phyloP scores from a whole-genome alignment of 495 filamentous ascomycete genomes.

The Penicillium pancosmium region DNA sequence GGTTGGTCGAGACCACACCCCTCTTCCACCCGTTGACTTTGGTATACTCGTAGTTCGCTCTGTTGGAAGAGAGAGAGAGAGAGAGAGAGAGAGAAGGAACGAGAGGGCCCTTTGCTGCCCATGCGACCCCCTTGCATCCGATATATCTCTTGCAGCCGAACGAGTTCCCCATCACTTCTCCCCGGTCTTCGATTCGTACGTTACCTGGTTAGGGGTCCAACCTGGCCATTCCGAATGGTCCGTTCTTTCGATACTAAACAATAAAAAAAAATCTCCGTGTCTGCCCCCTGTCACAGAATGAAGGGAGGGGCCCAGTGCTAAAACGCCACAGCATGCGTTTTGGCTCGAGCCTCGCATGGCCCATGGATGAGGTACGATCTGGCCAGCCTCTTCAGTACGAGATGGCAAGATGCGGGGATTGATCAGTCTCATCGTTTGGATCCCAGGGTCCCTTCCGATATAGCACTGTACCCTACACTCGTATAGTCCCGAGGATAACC shows the following conservation, averaged over 20 bases:
- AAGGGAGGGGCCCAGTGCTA: neutral
- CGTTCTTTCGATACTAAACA: constrained; percentile 14
- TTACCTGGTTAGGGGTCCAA: constrained; percentile 27
- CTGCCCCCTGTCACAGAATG: constrained; percentile 6
- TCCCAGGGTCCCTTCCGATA: neutral
- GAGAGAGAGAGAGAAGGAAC: constrained; percentile 4
- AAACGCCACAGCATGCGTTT: constrained; percentile 3
- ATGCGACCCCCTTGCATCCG: constrained; percentile 26
- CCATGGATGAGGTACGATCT: constrained; percentile 6
- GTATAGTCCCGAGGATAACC: neutral
- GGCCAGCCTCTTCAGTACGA: neutral
- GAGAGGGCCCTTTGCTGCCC: constrained; percentile 3
- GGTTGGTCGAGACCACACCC: constrained; percentile 2
- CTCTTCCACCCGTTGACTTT: neutral
- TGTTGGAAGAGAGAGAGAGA: neutral
- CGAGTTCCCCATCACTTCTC: constrained; percentile 19
- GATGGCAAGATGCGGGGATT: neutral
- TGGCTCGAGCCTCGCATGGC: constrained; percentile 6
- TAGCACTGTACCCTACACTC: neutral
- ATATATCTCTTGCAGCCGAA: constrained; percentile 21
- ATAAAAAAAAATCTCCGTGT: constrained; percentile 4
- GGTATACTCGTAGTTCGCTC: neutral
- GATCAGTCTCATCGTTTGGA: constrained; percentile 1
- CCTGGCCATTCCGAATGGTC: constrained; percentile 26
- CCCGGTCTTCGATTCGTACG: constrained; percentile 3